Conservation (phyloP, 805 yeast species). For the Starmerella geochares region DNA sequence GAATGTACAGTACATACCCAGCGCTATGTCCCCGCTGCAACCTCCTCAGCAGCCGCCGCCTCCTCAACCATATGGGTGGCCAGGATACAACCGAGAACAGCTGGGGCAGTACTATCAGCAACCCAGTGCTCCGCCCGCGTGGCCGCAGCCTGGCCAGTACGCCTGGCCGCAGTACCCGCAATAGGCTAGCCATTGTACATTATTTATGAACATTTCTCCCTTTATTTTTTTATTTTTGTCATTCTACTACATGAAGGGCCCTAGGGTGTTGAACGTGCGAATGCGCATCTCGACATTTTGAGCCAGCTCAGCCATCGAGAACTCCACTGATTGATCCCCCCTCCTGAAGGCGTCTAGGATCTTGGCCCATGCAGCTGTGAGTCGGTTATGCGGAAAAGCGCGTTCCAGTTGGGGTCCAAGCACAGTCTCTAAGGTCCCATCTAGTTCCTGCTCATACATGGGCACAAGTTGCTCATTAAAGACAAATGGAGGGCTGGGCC, state of each 20-base stretch:
- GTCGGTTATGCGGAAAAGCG: constrained; percentile 5
- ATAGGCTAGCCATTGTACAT: constrained; percentile 4
- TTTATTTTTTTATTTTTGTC: not conserved
- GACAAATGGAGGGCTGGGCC: constrained; percentile 9
- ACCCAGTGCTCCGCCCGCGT: constrained; percentile 1
- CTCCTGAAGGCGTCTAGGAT: constrained; percentile 6
- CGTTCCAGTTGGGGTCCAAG: constrained; percentile 4
- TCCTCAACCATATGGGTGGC: constrained; percentile 10
- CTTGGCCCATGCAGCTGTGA: constrained; percentile 10
- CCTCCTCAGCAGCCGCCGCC: not conserved
- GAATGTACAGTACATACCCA: not conserved
- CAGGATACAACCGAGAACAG: constrained; percentile 4
- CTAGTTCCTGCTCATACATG: not conserved
- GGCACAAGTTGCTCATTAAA: constrained; percentile 3
- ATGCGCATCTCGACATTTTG: not conserved
- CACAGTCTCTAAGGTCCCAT: not conserved
- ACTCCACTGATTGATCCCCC: constrained; percentile 14
- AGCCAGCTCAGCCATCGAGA: constrained; percentile 12
- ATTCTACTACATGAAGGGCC: not conserved
- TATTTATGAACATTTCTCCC: not conserved
- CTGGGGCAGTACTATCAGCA: constrained; percentile 6
- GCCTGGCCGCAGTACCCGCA: constrained; percentile 12
- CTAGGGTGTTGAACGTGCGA: not conserved
- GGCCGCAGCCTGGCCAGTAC: constrained; percentile 10
- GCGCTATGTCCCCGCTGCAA: not conserved